phyloP scores from a whole-genome alignment of 78 protist genomes.

The Goniomonas avonlea region DNA sequence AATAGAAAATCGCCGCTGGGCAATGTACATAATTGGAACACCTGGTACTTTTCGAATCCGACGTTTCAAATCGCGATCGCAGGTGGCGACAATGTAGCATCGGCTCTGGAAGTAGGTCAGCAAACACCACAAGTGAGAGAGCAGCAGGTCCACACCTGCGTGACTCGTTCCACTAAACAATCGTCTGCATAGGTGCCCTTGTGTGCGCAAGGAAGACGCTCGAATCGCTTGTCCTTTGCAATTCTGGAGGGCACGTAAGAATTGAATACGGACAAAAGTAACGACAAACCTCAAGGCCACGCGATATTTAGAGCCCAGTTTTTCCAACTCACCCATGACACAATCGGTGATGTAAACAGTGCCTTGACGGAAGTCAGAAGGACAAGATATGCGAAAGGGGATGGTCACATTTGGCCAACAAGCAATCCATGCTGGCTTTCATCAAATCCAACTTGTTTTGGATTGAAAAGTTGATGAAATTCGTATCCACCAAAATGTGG shows the following conservation, averaged over 20 bases:
- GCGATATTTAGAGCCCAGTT: conserved; percentile 76
- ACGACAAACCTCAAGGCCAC: conserved; percentile 36
- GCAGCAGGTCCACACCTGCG: conserved; percentile 6
- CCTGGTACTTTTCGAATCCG: conserved; percentile 79
- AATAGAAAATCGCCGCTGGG: background rate
- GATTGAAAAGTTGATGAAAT: conserved; percentile 92
- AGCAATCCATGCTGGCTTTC: conserved; percentile 85
- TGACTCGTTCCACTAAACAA: conserved; percentile 85
- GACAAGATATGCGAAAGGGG: background rate
- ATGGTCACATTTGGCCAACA: conserved; percentile 82
- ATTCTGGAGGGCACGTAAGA: conserved; percentile 41
- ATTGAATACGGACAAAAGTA: background rate
- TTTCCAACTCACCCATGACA: conserved; percentile 96
- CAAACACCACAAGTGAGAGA: background rate
- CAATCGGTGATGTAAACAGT: conserved; percentile 19
- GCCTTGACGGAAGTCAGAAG: background rate
- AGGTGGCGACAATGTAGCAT: conserved; percentile 90
- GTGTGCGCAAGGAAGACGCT: conserved; percentile 83
- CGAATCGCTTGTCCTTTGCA: conserved; percentile 93
- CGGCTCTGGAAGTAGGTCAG: conserved; percentile 27
- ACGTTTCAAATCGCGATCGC: conserved; percentile 92
- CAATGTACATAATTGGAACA: conserved; percentile 5
- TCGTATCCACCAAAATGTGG: conserved; percentile 93
- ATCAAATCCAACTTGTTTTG: conserved; percentile 89
- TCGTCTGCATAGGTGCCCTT: conserved; percentile 98